Conservation (phyloP, 2,329 filamentous ascomycete genomes). For the Aspergillus texensis region DNA sequence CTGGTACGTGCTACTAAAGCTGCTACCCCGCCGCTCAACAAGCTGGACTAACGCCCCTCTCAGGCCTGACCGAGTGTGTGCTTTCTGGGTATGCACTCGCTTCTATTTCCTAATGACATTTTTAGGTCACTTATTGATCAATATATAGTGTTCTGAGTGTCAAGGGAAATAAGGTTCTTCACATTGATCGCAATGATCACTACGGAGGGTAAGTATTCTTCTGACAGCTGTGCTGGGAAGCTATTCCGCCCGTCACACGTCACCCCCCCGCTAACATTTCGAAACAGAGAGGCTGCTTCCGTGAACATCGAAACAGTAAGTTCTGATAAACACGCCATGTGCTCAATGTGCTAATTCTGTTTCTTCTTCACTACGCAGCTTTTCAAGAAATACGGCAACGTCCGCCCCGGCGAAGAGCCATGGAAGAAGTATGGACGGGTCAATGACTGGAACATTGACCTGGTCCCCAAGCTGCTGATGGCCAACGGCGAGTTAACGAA, state of each 20-base stretch:
- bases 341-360: conserved; percentile 24
- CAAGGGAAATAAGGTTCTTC: conserved; percentile 98
- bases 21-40: conserved; percentile 42
- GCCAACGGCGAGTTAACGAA: conserved; percentile 97
- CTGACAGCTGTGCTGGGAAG: conserved; percentile 15
- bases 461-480: conserved; percentile 98
- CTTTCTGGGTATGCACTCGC: conserved; percentile 77
- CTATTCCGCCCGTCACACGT: conserved; percentile 20
- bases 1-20: conserved; percentile 63
- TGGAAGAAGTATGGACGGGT: conserved; percentile 97
- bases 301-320: conserved; percentile 92
- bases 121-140: conserved; percentile 17
- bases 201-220: conserved; percentile 80
- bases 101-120: conserved; percentile 15
- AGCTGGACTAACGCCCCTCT: conserved; percentile 33
- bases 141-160: conserved; percentile 81
- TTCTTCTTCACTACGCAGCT: conserved; percentile 63
- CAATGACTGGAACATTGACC: conserved; percentile 99
- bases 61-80: conserved; percentile 97
- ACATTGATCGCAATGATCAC: conserved; percentile 98
- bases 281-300: conserved; percentile 81
- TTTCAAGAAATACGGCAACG: conserved; percentile 96
- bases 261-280: conserved; percentile 30
- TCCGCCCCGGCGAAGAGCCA: conserved; percentile 75
- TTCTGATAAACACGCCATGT: conserved; percentile 11